Evolutionary conservation across 1,284 basidiomycete genomes (phyloP), one percentile per base, ranked within the genome.

Genomic region (Boletellus deceptivus): DNA sequence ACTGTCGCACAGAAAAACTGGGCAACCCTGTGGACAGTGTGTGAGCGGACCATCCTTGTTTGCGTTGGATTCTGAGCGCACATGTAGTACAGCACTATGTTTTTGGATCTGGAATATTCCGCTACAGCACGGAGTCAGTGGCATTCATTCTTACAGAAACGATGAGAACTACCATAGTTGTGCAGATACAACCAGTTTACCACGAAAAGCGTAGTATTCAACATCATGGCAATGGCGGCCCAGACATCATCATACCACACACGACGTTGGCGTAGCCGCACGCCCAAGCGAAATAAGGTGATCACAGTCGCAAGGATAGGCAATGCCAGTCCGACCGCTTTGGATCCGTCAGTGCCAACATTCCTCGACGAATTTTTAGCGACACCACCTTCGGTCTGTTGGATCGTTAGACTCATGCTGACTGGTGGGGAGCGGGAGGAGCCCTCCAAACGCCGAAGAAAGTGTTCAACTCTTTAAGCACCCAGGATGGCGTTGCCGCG

Each of bases 1-100:
- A 50, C 20, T 2, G 37, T 22, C 10, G 49, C 38, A 27, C 40
- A 50, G 33, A 50, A 50, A 18, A 48, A 36, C 39, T 50, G 18
- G 4, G 49, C 38, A 9, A 49, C 6, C 46, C 49, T 50, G 17
- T 41, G 24, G 36, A 31, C 13, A 16, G n/a, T 27, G 16, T 39
- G 22, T 50, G n/a, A 50, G 46, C 29, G 11, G 4, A 20, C 22
- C 27, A 36, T 24, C n/a, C 36, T 24, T 35, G 9, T 39, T 7
- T 17, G 9, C 3, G 11, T 29, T 18, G 25, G 41, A 41, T 9
- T 25, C 8, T 29, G 14, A 33, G 25, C 49, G 3, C 39, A 50
- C 49, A 50, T 50, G 49, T 50, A 50, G 27, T 50, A 50, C 20
- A 50, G 16, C 7, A 22, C 47, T 18, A 51, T 47, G 13, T 29